These are phyloP conservation scores for Albugo laibachii DNA, from an alignment of 352 stramenopile species.

Conservation along the genomic window DNA sequence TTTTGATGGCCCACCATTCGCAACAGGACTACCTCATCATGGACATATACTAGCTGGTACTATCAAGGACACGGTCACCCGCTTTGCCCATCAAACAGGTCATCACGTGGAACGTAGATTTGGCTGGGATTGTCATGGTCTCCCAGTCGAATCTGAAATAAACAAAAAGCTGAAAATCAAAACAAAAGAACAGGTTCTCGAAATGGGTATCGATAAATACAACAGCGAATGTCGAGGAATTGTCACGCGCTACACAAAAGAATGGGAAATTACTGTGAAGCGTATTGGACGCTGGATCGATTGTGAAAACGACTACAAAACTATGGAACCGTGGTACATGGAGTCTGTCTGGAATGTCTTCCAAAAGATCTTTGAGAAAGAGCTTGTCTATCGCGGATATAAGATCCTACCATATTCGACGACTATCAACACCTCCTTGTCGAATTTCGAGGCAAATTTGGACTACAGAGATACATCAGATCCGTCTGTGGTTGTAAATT, in stretches of 20 bases:
- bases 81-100: constrained; percentile 96
- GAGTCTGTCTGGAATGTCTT: constrained; percentile 99
- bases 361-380: constrained; percentile 94
- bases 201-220: constrained; percentile 97
- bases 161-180: constrained; percentile 98
- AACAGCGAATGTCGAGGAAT: constrained; percentile 96
- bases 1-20: constrained; percentile 99
- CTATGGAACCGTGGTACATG: constrained; percentile 99
- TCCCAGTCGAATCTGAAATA: constrained; percentile 98
- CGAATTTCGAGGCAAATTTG: constrained; percentile 98
- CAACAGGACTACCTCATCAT: constrained; percentile 96
- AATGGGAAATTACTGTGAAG: constrained; percentile 97
- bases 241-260: constrained; percentile 94
- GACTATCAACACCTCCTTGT: constrained; percentile 93
- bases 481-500: constrained; percentile 93
- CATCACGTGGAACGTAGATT: constrained; percentile 94
- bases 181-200: constrained; percentile 92
- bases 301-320: constrained; percentile 99
- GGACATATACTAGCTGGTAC: constrained; percentile 96
- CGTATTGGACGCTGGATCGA: constrained; percentile 98
- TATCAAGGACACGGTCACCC: constrained; percentile 99
- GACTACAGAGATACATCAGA: constrained; percentile 99
- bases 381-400: constrained; percentile 97
- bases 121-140: constrained; percentile 98
- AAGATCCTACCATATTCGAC: constrained; percentile 99